Base-by-base conservation (phyloP, 2,329 filamentous ascomycete genomes). In the Fusarium neocosmosporiellum region DNA sequence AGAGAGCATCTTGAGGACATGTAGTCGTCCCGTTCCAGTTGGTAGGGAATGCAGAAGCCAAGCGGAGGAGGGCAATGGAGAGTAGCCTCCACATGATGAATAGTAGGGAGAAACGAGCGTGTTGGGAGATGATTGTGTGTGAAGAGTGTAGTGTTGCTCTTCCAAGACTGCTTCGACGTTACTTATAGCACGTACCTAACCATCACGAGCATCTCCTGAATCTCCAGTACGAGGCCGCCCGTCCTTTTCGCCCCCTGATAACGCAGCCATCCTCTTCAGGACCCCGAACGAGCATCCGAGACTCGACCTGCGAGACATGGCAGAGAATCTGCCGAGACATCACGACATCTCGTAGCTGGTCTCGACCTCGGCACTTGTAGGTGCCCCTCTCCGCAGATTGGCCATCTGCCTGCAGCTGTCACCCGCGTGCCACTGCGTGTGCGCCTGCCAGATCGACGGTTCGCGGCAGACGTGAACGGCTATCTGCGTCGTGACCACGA, bases 1-100 rank as follows among this genome's bases (percentile, higher is more conserved):
- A 82, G 11, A 82, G 75, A 5, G 70, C 67, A 57, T 82, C 80
- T 4, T 65, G 73, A 2, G 73, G 71, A 61, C 80, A 82, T 1
- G 74, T 61, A 7, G 54, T 34, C 9, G 72, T 73, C 5, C 59
- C 54, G 20, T 77, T 72, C 71, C 71, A 74, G 27, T 63, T 65
- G 22, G 64, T 60, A 2, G 41, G 76, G 27, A 66, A 75, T n/a
- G 29, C 66, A 55, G n/a, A 48, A 5, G 53, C 57, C 36, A 48
- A 33, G 37, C 27, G 53, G 69, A 60, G 59, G 54, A 71, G 34
- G 18, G 69, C 7, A 5, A 77, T 43, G 18, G 59, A 34, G 36
- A 71, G 58, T 55, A 75, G 48, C 65, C 66, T 72, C 76, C 72
- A 70, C 76, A 78, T 78, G 37, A 55, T 73, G 27, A 41, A 20